phyloP scores from a whole-genome alignment of 371 early-diverging fungal genomes.

The Lichtheimia corymbifera region DNA sequence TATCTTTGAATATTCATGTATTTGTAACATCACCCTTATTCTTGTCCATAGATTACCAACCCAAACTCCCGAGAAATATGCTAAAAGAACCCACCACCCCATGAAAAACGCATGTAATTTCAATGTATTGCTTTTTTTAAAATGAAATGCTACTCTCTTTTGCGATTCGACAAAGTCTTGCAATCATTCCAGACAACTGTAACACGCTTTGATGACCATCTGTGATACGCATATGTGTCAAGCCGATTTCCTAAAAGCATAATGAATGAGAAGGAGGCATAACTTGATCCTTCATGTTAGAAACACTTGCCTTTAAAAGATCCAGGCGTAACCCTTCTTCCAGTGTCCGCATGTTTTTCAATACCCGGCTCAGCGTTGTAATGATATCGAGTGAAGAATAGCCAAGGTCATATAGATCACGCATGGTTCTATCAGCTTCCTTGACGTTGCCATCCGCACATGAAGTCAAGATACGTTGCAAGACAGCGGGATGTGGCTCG shows the following conservation, averaged over 20 bases:
- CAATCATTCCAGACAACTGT: constrained; percentile 82
- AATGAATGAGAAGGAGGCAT: neutral
- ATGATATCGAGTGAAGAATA: constrained; percentile 92
- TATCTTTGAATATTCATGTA: neutral
- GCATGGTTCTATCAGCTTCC: constrained; percentile 68
- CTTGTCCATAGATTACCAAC: constrained; percentile 10
- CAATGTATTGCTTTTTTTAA: neutral
- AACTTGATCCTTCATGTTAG: neutral
- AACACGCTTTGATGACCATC: constrained; percentile 81
- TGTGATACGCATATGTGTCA: constrained; percentile 82
- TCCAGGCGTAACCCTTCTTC: constrained; percentile 65
- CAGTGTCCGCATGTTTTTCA: constrained; percentile 58
- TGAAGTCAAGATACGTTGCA: constrained; percentile 70
- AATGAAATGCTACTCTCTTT: constrained; percentile 4
- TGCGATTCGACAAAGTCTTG: constrained; percentile 51
- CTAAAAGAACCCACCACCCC: neutral
- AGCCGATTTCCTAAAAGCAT: constrained; percentile 74
- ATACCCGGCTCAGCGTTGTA: constrained; percentile 86
- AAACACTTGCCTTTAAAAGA: constrained; percentile 70
- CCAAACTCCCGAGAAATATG: constrained; percentile 4
- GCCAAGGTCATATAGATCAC: constrained; percentile 78
- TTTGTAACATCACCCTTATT: neutral
- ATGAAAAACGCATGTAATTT: neutral
- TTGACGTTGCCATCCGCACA: constrained; percentile 72
- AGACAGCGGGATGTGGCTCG: constrained; percentile 87